Evolutionary conservation across 495 filamentous ascomycete species (phyloP).

Genomic region (Bryoglossum gracile): DNA sequence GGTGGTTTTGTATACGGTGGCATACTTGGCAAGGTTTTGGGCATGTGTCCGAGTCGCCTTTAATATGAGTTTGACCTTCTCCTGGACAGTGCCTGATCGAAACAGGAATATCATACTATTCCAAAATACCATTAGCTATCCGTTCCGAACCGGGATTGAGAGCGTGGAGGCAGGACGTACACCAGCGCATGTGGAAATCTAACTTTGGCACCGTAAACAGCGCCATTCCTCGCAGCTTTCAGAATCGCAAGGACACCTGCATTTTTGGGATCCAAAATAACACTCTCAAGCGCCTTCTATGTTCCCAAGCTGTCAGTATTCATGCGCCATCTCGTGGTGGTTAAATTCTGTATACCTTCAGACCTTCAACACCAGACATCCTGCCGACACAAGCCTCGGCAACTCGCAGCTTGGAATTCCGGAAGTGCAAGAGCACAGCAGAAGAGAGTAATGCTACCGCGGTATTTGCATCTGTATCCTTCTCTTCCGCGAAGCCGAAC

Average conservation of each 20-base stretch:
- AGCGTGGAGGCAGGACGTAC: conserved; percentile 34
- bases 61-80: conserved; percentile 72
- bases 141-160: background rate
- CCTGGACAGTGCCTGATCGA: conserved; percentile 74
- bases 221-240: conserved; percentile 92
- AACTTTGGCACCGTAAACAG: conserved; percentile 95
- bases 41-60: conserved; percentile 87
- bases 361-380: conserved; percentile 23
- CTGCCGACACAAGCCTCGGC: conserved; percentile 23
- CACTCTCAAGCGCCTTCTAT: conserved; percentile 47
- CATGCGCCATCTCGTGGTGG: background rate
- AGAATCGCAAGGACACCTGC: conserved; percentile 73
- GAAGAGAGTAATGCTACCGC: conserved; percentile 10
- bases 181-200: conserved; percentile 97
- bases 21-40: conserved; percentile 83
- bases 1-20: conserved; percentile 75
- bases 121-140: background rate
- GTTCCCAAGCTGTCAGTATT: conserved; percentile 3
- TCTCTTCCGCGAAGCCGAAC: too few species aligned
- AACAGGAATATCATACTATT: conserved; percentile 88
- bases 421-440: conserved; percentile 9
- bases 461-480: conserved; percentile 10
- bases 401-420: conserved; percentile 4
- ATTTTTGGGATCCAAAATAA: conserved; percentile 76
- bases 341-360: conserved; percentile 11